Evolutionary conservation across 2,329 filamentous ascomycete genomes (phyloP).

Genomic region (Hypoxylon sp.): DNA sequence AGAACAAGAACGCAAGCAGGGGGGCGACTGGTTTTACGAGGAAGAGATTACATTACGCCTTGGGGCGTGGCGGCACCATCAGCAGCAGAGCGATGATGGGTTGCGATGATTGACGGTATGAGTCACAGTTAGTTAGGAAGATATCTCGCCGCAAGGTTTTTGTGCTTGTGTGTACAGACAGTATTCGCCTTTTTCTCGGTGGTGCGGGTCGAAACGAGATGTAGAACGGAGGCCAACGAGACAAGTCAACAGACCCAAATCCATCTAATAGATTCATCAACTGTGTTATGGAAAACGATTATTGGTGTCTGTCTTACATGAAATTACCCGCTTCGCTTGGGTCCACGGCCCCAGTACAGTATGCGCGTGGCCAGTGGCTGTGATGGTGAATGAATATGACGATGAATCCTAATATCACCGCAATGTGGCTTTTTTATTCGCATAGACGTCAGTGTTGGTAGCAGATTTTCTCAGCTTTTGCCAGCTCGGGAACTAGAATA

Average conservation of each 20-base stretch:
- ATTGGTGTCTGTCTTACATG: slow-evolving; percentile 14
- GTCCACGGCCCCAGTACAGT: slow-evolving; percentile 2
- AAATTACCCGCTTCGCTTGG: slow-evolving; percentile 22
- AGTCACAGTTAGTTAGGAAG: slow-evolving; percentile 19
- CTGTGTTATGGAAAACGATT: slow-evolving; percentile 29
- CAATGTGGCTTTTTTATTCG: slow-evolving; percentile 10
- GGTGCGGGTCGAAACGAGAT: slow-evolving; percentile 29
- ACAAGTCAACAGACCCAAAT: slow-evolving; percentile 26
- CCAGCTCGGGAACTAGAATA: neutral
- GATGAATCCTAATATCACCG: slow-evolving; percentile 22
- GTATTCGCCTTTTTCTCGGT: slow-evolving; percentile 29
- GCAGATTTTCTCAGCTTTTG: slow-evolving; percentile 3
- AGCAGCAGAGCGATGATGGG: slow-evolving; percentile 32
- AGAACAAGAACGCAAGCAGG: slow-evolving; percentile 12
- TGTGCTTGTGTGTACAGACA: slow-evolving; percentile 23
- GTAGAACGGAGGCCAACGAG: slow-evolving; percentile 15
- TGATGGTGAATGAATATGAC: slow-evolving; percentile 10
- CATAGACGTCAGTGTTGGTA: slow-evolving; percentile 3
- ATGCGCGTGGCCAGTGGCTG: slow-evolving; percentile 24
- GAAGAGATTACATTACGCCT: slow-evolving; percentile 27
- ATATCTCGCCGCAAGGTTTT: slow-evolving; percentile 40
- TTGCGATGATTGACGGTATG: slow-evolving; percentile 30
- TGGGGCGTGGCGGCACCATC: slow-evolving; percentile 25
- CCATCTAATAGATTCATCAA: slow-evolving; percentile 39
- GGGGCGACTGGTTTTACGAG: slow-evolving; percentile 9